phyloP scores from a whole-genome alignment of 768 basidiomycete genomes.

The Suillus luteus region DNA sequence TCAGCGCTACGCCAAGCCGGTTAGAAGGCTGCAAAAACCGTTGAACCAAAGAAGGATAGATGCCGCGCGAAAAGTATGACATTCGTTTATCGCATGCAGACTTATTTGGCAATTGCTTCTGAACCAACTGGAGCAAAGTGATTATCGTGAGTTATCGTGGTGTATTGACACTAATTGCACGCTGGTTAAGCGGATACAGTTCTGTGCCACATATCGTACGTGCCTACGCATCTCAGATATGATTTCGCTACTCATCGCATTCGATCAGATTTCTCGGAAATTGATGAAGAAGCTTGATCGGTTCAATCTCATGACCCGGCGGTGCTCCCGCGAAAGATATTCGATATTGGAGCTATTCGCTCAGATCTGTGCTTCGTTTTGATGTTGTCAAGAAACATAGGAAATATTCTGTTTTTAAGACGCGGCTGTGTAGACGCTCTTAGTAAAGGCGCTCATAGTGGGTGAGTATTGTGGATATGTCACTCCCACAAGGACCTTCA shows the following conservation, averaged over 20 bases:
- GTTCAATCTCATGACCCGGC: neutral
- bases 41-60: conserved; percentile 3
- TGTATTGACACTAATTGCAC: neutral
- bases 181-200: neutral
- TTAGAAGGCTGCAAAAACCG: neutral
- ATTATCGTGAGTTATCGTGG: neutral
- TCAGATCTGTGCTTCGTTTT: neutral
- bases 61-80: neutral
- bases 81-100: neutral
- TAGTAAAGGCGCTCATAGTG: neutral
- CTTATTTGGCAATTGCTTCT: conserved; percentile 3
- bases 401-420: too few relatives aligned
- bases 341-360: neutral
- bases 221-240: neutral
- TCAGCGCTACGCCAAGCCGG: neutral
- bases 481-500: neutral
- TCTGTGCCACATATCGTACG: neutral
- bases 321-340: neutral
- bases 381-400: neutral
- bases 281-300: neutral
- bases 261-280: conserved; percentile 1
- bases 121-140: neutral
- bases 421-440: neutral
- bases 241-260: neutral
- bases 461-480: neutral